Percentiles rank a stretch among this genome's conserved stretches.
These are phyloP conservation scores for Cladobotryum protrusum DNA, from an alignment of 2,329 filamentous ascomycete genomes.

Conservation along the genomic window DNA sequence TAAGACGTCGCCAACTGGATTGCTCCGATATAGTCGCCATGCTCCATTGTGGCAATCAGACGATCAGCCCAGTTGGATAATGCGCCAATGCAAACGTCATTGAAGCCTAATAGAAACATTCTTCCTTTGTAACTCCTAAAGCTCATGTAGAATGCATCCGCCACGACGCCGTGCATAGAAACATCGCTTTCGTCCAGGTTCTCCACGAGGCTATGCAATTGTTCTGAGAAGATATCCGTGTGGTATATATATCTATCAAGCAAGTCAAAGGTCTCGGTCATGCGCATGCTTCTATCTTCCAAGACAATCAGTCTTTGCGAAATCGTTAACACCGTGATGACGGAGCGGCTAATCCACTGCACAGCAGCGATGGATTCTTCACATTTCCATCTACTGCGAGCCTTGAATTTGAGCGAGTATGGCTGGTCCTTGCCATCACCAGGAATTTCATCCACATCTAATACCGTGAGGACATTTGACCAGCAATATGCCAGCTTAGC, in stretches of 20 bases:
- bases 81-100: constrained; percentile 83
- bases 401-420: constrained; percentile 69
- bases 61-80: constrained; percentile 97
- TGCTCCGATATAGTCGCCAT: constrained; percentile 90
- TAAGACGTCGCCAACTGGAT: constrained; percentile 89
- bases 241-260: constrained; percentile 91
- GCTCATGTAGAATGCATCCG: constrained; percentile 97
- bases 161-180: constrained; percentile 91
- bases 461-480: constrained; percentile 93
- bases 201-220: constrained; percentile 79
- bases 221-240: constrained; percentile 79
- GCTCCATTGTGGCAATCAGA: constrained; percentile 87
- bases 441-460: constrained; percentile 75
- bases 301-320: constrained; percentile 89
- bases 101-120: constrained; percentile 87
- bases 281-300: constrained; percentile 80
- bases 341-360: constrained; percentile 93
- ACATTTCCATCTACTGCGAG: constrained; percentile 83
- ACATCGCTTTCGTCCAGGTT: constrained; percentile 79
- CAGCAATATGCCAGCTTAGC: constrained; percentile 95
- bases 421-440: constrained; percentile 69
- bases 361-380: constrained; percentile 94
- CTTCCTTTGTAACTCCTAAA: constrained; percentile 93
- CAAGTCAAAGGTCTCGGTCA: constrained; percentile 92
- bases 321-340: constrained; percentile 85